Conservation (phyloP, 345 rosid species). For the Arabis alpina region DNA sequence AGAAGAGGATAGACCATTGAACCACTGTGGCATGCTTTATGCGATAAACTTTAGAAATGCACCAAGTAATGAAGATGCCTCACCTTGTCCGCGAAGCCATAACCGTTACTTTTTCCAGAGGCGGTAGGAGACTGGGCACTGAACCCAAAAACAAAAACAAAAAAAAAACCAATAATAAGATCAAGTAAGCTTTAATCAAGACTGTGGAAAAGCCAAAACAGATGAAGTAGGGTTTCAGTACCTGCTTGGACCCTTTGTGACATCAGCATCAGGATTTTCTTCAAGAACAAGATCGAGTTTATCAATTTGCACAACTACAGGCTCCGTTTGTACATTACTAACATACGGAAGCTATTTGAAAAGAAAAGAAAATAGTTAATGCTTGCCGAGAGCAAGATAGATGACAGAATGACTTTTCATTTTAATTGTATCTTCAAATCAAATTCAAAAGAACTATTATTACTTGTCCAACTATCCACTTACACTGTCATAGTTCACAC, state of each 20-base stretch:
- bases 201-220: slow-evolving; percentile 8
- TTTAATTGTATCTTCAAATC: slow-evolving; percentile 2
- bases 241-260: slow-evolving; percentile 67
- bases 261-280: slow-evolving; percentile 78
- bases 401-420: background rate
- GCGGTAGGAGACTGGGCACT: slow-evolving; percentile 64
- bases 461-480: slow-evolving; percentile 5
- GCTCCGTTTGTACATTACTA: slow-evolving; percentile 89
- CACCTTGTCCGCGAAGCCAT: slow-evolving; percentile 99
- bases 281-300: slow-evolving; percentile 94
- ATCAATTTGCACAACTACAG: slow-evolving; percentile 88
- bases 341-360: slow-evolving; percentile 77
- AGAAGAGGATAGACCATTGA: slow-evolving; percentile 13
- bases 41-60: background rate
- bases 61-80: slow-evolving; percentile 34
- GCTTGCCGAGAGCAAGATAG: slow-evolving; percentile 2
- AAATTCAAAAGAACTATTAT: background rate
- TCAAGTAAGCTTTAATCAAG: slow-evolving; percentile 12
- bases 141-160: slow-evolving; percentile 26
- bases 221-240: slow-evolving; percentile 30
- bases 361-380: slow-evolving; percentile 14
- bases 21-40: background rate
- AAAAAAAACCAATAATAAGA: background rate
- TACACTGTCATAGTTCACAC: background rate
- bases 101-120: slow-evolving; percentile 79